phyloP scores from a whole-genome alignment of 108 stramenopile species.

The Cyclotella cryptica region DNA sequence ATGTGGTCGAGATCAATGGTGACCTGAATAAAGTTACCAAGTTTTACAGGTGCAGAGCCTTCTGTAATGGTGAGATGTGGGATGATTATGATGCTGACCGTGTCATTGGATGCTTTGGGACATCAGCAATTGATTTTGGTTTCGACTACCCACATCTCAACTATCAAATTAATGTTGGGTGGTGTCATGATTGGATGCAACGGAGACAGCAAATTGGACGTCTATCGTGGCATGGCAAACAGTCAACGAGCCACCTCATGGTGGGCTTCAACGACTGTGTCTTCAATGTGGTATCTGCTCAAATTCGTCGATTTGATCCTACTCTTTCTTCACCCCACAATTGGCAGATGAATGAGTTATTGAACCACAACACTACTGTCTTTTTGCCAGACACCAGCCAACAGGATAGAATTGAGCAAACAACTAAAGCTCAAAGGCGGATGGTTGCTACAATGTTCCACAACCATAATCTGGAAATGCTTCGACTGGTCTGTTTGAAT shows the following conservation, averaged over 20 bases:
- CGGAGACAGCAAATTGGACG: not conserved
- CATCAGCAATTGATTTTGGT: not conserved
- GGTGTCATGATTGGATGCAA: conserved; percentile 3
- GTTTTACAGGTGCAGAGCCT: not conserved
- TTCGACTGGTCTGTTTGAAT: too few relatives aligned
- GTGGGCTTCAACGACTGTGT: conserved; percentile 1
- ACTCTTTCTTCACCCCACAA: not conserved
- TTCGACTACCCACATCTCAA: not conserved
- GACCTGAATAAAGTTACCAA: not conserved
- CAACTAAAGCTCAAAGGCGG: too few relatives aligned
- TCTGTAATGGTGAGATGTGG: not conserved
- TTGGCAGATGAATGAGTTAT: too few relatives aligned
- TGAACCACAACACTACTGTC: too few relatives aligned
- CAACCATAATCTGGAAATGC: too few relatives aligned
- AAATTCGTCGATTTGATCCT: not conserved
- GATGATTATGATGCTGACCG: not conserved
- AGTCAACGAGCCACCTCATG: not conserved
- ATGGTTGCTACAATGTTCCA: too few relatives aligned
- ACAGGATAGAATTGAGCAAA: too few relatives aligned
- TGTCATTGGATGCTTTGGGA: not conserved
- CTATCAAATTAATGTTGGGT: not conserved
- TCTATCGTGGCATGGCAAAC: not conserved
- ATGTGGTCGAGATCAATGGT: not conserved
- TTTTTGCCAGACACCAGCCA: too few relatives aligned
- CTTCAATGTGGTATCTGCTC: not conserved